Evolutionary conservation across 73 alveolate species (phyloP), one percentile per base, ranked within the genome.

Genomic region (Paramecium sonneborni): DNA sequence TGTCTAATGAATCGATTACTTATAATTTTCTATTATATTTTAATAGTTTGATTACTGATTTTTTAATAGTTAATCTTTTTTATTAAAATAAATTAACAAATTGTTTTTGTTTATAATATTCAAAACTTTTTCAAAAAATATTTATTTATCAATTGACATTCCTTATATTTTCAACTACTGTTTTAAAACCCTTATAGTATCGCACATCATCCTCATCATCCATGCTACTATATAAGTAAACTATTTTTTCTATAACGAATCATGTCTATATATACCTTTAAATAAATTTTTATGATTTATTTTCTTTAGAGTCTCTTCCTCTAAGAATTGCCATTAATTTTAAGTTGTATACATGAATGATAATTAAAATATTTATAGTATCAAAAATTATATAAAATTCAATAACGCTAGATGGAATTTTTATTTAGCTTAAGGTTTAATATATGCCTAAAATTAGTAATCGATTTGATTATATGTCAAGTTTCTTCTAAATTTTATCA

Each of bases 181-280:
- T 44, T 39, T 79, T 39, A 6, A 43, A 9, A 0, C 46, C 11
- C 9, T 12, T 79, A 28, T 0, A 79, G 26, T 46, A 79, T 41
- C 18, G 34, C 84, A 70, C 87, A 69, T 1, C 41, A 62, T 9
- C 48, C n/a, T n/a, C 90, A 48, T 88, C 94, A 69, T 88, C 94
- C 20, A 70, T 62, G n/a, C 94, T 91, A 48, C 94, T 85, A 44
- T 69, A 88, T 6, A 88, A 21, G 38, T 69, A 72, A 0, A 88
- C 52, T 32, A 41, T 62, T 0, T 70, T 82, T 38, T 88, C 88
- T 23, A 69, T 82, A n/a, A 70, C 74, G 9, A 69, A 26, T 76
- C 87, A 70, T 88, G 94, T 8, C 94, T 91, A 44, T 39, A 69
- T 24, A 91, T 69, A 11, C 94, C 94, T 70, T 88, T 88, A 69